Conservation (phyloP, 768 basidiomycete genomes). For the Pleurotus ostreatus region DNA sequence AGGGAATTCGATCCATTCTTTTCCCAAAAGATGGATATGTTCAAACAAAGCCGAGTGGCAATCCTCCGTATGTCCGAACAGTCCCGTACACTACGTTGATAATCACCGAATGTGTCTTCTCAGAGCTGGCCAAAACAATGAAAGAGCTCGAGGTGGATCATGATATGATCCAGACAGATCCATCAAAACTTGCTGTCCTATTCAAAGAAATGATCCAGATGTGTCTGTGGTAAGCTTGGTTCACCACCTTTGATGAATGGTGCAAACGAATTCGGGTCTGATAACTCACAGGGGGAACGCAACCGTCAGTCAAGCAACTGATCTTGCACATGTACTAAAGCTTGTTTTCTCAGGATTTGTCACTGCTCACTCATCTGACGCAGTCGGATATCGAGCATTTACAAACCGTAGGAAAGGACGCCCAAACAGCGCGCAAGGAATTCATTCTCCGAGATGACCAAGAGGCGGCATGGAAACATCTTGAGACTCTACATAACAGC, state of each 20-base stretch:
- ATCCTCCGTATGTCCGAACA: conserved; percentile 60
- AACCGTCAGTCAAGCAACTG: conserved; percentile 48
- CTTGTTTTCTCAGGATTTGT: conserved; percentile 65
- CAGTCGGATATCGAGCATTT: conserved; percentile 78
- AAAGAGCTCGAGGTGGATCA: conserved; percentile 57
- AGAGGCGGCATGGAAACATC: conserved; percentile 64
- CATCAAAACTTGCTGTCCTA: conserved; percentile 54
- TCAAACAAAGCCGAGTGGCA: conserved; percentile 71
- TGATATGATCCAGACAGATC: conserved; percentile 37
- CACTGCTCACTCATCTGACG: conserved; percentile 82
- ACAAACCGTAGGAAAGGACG: conserved; percentile 79
- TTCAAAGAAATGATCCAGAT: conserved; percentile 89
- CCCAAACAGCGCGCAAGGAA: conserved; percentile 41
- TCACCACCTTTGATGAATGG: neutral
- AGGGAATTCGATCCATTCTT: conserved; percentile 73
- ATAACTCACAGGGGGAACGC: conserved; percentile 77
- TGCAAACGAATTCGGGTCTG: neutral
- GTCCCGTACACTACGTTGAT: neutral
- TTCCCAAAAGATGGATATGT: conserved; percentile 74
- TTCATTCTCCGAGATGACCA: conserved; percentile 88
- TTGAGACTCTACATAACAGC: conserved; percentile 50
- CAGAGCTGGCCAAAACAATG: conserved; percentile 75
- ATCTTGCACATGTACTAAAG: neutral
- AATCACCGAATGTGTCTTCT: neutral
- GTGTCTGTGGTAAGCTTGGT: conserved; percentile 64